These are phyloP conservation scores for Cystobasidium pallidum DNA, from an alignment of 1,284 basidiomycete genomes.

Conservation along the genomic window DNA sequence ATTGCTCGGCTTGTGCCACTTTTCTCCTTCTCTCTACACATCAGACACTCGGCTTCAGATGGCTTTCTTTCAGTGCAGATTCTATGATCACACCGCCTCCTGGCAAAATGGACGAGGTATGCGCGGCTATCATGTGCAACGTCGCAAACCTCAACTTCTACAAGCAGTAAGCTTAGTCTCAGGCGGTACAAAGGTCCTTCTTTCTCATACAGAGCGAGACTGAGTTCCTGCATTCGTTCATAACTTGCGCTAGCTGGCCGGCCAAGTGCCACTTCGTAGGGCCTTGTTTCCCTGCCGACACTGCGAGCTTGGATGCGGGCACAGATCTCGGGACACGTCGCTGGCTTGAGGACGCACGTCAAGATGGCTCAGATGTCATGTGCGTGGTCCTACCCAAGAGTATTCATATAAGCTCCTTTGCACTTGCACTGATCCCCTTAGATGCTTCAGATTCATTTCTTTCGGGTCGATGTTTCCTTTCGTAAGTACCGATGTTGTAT, in stretches of 20 bases:
- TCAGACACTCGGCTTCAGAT: constrained; percentile 33
- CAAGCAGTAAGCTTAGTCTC: constrained; percentile 2
- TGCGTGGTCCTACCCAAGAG: neutral
- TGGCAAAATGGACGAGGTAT: constrained; percentile 16
- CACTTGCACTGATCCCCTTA: neutral
- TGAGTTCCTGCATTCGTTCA: too few species aligned
- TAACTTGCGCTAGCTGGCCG: too few species aligned
- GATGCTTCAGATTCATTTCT: constrained; percentile 30
- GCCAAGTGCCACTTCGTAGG: constrained; percentile 29
- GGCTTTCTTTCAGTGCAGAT: constrained; percentile 28
- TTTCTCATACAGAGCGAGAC: too few species aligned
- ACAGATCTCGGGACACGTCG: neutral
- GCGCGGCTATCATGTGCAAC: constrained; percentile 41
- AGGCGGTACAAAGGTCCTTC: neutral
- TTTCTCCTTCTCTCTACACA: neutral
- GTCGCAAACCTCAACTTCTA: constrained; percentile 32
- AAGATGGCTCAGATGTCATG: constrained; percentile 1
- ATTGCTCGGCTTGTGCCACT: neutral
- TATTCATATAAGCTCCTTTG: neutral
- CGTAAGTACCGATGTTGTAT: neutral
- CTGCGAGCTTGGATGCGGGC: neutral
- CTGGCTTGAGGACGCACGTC: constrained; percentile 25
- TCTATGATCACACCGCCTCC: constrained; percentile 35
- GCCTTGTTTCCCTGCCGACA: neutral
- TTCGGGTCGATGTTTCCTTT: constrained; percentile 44